Conservation (phyloP, 2,329 filamentous ascomycete species). For the Aspergillus sp. region DNA sequence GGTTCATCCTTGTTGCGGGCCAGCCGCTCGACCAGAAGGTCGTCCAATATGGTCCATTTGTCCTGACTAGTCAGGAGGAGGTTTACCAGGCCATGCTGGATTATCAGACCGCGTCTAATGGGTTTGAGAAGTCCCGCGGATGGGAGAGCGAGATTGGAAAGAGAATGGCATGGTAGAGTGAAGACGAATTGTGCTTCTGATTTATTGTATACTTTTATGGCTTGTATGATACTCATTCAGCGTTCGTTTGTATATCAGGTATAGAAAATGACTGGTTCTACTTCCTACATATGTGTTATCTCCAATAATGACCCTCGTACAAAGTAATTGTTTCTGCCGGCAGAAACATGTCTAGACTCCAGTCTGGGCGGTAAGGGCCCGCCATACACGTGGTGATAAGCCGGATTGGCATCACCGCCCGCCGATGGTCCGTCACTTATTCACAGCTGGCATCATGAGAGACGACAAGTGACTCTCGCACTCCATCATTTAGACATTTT, state of each 20-base stretch:
- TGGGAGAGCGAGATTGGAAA: constrained; percentile 90
- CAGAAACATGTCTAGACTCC: too few species aligned
- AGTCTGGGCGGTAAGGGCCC: too few species aligned
- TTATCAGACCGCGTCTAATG: constrained; percentile 70
- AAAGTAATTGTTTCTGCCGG: too few species aligned
- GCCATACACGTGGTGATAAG: not conserved
- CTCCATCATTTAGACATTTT: too few species aligned
- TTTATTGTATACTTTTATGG: not conserved
- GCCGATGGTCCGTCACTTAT: not conserved
- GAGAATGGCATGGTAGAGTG: constrained; percentile 54
- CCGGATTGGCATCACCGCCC: not conserved
- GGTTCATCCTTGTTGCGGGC: constrained; percentile 69
- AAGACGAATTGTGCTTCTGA: not conserved
- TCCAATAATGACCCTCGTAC: not conserved
- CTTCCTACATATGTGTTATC: too few species aligned
- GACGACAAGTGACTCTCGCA: not conserved
- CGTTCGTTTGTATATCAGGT: not conserved
- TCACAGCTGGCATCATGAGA: not conserved
- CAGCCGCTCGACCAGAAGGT: constrained; percentile 76
- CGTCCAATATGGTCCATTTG: constrained; percentile 83
- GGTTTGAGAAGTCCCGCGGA: constrained; percentile 73
- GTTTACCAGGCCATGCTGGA: constrained; percentile 76
- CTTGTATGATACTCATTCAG: constrained; percentile 8
- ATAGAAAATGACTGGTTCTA: not conserved
- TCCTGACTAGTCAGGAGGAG: constrained; percentile 69